Conservation (phyloP, 1,284 basidiomycete genomes). For the Phellopilus nigrolimitatus region DNA sequence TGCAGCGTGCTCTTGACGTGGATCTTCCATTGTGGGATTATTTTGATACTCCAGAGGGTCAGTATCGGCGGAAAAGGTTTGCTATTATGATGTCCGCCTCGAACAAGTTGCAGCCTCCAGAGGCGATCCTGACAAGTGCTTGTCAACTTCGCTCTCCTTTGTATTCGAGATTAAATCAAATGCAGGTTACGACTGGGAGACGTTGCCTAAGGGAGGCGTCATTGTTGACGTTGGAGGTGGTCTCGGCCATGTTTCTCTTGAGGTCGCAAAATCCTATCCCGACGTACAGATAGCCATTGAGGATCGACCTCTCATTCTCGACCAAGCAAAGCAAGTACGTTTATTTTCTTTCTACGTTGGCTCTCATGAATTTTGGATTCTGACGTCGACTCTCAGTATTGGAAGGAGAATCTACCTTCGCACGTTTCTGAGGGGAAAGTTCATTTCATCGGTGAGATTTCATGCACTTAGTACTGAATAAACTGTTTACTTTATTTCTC, state of each 20-base stretch:
- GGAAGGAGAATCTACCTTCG: conserved; percentile 3
- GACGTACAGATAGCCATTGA: conserved; percentile 23
- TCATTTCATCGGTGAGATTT: conserved; percentile 15
- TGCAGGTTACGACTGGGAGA: conserved; percentile 20
- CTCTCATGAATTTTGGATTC: not conserved
- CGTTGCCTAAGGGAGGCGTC: conserved; percentile 10
- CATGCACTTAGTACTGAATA: not conserved
- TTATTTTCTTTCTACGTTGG: not conserved
- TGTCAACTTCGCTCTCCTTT: not conserved
- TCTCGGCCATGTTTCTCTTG: conserved; percentile 20
- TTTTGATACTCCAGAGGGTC: conserved; percentile 14
- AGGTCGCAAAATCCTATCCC: conserved; percentile 15
- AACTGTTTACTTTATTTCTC: not conserved
- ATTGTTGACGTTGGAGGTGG: conserved; percentile 26
- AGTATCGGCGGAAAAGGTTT: conserved; percentile 20
- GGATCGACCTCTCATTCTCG: conserved; percentile 18
- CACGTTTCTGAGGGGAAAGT: conserved; percentile 14
- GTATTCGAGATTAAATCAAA: not conserved
- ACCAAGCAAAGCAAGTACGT: conserved; percentile 9
- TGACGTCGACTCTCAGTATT: not conserved
- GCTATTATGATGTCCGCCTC: conserved; percentile 20
- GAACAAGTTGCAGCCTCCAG: conserved; percentile 12
- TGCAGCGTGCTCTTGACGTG: conserved; percentile 9
- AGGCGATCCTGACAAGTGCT: not conserved
- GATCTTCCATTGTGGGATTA: conserved; percentile 15